These are phyloP conservation scores for Kuraishia molischiana DNA, from an alignment of 805 yeast species.

Conservation along the genomic window DNA sequence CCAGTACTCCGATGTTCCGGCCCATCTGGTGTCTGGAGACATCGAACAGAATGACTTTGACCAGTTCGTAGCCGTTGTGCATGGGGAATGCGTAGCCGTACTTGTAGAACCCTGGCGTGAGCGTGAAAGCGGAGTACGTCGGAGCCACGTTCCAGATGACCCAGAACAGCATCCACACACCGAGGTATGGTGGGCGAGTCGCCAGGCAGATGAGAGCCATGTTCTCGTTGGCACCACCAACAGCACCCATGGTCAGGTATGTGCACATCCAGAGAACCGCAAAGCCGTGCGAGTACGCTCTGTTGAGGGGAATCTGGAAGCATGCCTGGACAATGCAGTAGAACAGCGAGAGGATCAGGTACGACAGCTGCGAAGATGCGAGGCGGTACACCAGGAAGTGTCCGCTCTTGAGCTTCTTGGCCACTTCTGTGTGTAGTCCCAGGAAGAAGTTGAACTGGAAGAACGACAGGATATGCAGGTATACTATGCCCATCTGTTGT, in stretches of 20 bases:
- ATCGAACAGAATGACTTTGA: constrained; percentile 46
- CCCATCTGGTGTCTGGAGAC: constrained; percentile 50
- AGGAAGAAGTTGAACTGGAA: constrained; percentile 53
- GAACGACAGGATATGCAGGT: constrained; percentile 55
- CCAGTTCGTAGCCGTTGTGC: constrained; percentile 47
- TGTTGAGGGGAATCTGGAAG: constrained; percentile 50
- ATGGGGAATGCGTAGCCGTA: constrained; percentile 65
- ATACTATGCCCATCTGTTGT: constrained; percentile 61
- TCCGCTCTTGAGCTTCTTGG: constrained; percentile 31
- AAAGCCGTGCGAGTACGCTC: constrained; percentile 38
- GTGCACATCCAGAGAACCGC: constrained; percentile 59
- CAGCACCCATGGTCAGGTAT: constrained; percentile 54
- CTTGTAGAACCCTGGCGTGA: constrained; percentile 42
- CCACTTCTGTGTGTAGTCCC: constrained; percentile 39
- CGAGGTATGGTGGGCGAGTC: constrained; percentile 45
- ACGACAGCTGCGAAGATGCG: constrained; percentile 38
- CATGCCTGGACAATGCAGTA: constrained; percentile 54
- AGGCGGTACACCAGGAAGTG: constrained; percentile 44
- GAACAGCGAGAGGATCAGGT: constrained; percentile 41
- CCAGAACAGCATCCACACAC: constrained; percentile 62
- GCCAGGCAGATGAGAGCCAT: constrained; percentile 39
- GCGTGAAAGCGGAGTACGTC: constrained; percentile 48
- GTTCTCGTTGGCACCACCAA: constrained; percentile 64
- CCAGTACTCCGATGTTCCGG: constrained; percentile 48
- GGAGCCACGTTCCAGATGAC: constrained; percentile 57